A percentile compares a stretch with the other conserved stretches of the same genome.
phyloP scores from a whole-genome alignment of 2,329 filamentous ascomycete genomes.

The Botrytis pseudocinerea region DNA sequence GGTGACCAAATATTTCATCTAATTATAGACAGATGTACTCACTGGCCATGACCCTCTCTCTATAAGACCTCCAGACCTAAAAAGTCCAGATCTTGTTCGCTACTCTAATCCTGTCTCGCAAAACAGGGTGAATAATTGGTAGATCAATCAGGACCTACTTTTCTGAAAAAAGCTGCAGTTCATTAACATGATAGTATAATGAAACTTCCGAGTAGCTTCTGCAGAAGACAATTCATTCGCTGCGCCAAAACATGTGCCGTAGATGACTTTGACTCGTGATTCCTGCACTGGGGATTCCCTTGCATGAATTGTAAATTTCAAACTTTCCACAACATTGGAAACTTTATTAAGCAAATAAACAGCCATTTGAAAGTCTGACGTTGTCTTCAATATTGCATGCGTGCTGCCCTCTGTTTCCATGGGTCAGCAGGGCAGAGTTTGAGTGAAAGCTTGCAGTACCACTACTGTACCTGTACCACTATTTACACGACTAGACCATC shows the following conservation, averaged over 20 bases:
- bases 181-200: neutral
- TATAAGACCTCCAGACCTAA: neutral
- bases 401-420: constrained; percentile 2
- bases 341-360: neutral
- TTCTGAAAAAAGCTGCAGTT: neutral
- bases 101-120: neutral
- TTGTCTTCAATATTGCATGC: neutral
- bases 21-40: constrained; percentile 14
- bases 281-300: neutral
- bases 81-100: constrained; percentile 13
- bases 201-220: neutral
- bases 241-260: neutral
- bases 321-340: neutral
- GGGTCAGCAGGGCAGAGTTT: constrained; percentile 17
- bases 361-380: neutral
- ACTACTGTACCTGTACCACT: neutral
- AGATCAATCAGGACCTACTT: constrained; percentile 6
- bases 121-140: constrained; percentile 1
- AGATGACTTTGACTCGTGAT: neutral
- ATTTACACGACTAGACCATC: neutral
- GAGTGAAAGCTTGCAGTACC: constrained; percentile 3
- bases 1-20: neutral
- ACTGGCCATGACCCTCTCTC: neutral
- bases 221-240: no score
- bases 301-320: neutral